Evolutionary conservation across 192 early-diverging fungal genomes (phyloP).

Genomic region (Umbelopsis vinacea): DNA sequence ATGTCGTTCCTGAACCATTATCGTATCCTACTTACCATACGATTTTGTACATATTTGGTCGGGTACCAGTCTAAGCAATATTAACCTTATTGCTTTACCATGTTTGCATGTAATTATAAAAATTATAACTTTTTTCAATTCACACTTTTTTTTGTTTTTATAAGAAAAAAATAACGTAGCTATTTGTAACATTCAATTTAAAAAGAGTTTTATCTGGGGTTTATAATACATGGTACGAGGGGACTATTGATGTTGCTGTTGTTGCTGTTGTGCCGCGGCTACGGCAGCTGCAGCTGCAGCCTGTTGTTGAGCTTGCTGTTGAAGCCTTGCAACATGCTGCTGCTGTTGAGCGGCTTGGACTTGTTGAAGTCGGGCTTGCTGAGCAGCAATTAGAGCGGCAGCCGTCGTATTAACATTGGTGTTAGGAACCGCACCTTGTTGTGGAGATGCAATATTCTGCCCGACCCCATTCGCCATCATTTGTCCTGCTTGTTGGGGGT

Average conservation of each 20-base stretch:
- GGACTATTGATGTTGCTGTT: conserved; percentile 26
- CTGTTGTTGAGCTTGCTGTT: conserved; percentile 25
- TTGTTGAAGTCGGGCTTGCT: conserved; percentile 30
- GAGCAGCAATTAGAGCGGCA: conserved; percentile 22
- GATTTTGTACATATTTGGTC: conserved; percentile 11
- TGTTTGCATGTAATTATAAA: not conserved
- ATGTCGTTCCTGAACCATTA: conserved; percentile 14
- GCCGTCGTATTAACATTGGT: conserved; percentile 7
- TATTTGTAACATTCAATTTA: too few species aligned
- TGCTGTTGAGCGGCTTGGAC: conserved; percentile 35
- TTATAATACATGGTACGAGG: not conserved
- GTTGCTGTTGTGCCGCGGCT: too few species aligned
- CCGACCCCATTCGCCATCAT: conserved; percentile 6
- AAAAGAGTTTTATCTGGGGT: too few species aligned
- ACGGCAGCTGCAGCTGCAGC: conserved; percentile 29
- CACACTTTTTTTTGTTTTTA: too few species aligned
- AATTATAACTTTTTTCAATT: too few species aligned
- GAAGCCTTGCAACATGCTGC: conserved; percentile 32
- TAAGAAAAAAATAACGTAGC: too few species aligned
- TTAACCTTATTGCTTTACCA: not conserved
- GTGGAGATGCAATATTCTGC: conserved; percentile 15
- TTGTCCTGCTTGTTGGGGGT: not conserved
- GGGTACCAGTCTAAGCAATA: not conserved
- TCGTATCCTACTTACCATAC: not conserved
- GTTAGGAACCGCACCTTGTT: conserved; percentile 17